Base-by-base conservation (phyloP, 202 grass and related monocot genomes). In the Panicum virgatum region DNA sequence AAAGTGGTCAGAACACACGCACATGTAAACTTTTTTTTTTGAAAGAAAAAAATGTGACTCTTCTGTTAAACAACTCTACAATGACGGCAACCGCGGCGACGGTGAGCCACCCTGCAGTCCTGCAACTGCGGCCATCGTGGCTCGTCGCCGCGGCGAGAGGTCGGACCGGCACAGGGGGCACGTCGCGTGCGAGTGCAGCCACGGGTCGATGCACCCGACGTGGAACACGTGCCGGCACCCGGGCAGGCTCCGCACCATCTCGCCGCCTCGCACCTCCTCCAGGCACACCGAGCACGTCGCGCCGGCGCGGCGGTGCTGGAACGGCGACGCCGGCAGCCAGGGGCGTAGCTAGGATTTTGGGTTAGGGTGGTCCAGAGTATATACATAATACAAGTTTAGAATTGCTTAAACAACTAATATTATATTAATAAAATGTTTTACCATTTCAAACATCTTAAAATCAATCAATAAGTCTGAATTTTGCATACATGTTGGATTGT, bases 211-310 rank as follows among this genome's bases (percentile, higher is more conserved):
- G 53, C 73, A 76, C 12, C 4, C 73, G 22, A 60, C 73, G 8
- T 76, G 73, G 54, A 60, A 76, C 12, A 76, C 0, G 73, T 60
- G 73, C 38, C 73, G 2, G 14, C 73, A 76, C 54, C 25, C 53
- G 7, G 73, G 73, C 73, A 76, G 66, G 12, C 53, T 19, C 63
- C 86, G 72, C 56, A 79, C 83, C 79, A 77, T 75, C 79, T 88
- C 86, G 46, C 79, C 86, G 47, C 84, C 75, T 22, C 79, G 47
- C 11, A 83, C 39, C 63, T 70, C 62, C 52, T 82, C 76, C 23
- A 86, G 67, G 56, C 86, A 92, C 13, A 88, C 86, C 16, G 47
- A 56, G 62, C 74, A 85, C 66, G 39, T 26, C 71, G 56, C 18
- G 20, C 64, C 8, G 9, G 22, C 16, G n/a, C 19, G 10, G 30